A percentile compares a stretch with the other conserved stretches of the same genome.
These are phyloP conservation scores for Coniosporium tulheliwenetii DNA, from an alignment of 2,329 filamentous ascomycete genomes.

Conservation along the genomic window DNA sequence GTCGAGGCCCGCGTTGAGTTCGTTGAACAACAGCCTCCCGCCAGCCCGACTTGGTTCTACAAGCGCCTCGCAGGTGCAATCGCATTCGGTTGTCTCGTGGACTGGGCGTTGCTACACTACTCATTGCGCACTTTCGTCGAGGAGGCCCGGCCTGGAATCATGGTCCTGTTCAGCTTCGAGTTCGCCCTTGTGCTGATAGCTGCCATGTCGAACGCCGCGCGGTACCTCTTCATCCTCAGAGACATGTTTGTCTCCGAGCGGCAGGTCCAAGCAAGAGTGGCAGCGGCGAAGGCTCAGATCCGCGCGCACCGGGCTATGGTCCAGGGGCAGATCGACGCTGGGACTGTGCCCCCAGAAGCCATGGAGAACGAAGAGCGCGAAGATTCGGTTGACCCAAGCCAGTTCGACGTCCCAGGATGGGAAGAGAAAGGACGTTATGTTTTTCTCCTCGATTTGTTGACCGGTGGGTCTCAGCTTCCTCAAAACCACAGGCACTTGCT, in stretches of 20 bases:
- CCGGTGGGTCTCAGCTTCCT: conserved; percentile 37
- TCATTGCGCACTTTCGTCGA: conserved; percentile 69
- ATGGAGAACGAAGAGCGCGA: too few relatives aligned
- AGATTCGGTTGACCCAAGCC: conserved; percentile 58
- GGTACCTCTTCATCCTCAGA: conserved; percentile 64
- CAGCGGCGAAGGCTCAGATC: conserved; percentile 53
- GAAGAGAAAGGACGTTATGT: conserved; percentile 90
- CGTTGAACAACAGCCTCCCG: conserved; percentile 85
- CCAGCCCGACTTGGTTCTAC: conserved; percentile 81
- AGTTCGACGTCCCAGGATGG: conserved; percentile 92
- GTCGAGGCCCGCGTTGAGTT: conserved; percentile 88
- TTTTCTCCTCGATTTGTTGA: conserved; percentile 71
- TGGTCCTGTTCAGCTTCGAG: conserved; percentile 99
- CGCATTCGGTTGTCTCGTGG: conserved; percentile 62
- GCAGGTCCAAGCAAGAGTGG: conserved; percentile 56
- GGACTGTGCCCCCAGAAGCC: conserved; percentile 4
- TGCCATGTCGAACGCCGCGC: conserved; percentile 61
- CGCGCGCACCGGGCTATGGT: conserved; percentile 35
- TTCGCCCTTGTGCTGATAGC: conserved; percentile 76
- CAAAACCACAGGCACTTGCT: background rate
- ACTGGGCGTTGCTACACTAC: conserved; percentile 66
- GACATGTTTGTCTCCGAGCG: conserved; percentile 61
- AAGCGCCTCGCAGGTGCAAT: conserved; percentile 65
- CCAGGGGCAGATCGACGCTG: conserved; percentile 20
- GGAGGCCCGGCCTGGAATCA: conserved; percentile 89